Evolutionary conservation across 441 rosid genomes (phyloP).

Genomic region (Pelargonium cotyledonis): DNA sequence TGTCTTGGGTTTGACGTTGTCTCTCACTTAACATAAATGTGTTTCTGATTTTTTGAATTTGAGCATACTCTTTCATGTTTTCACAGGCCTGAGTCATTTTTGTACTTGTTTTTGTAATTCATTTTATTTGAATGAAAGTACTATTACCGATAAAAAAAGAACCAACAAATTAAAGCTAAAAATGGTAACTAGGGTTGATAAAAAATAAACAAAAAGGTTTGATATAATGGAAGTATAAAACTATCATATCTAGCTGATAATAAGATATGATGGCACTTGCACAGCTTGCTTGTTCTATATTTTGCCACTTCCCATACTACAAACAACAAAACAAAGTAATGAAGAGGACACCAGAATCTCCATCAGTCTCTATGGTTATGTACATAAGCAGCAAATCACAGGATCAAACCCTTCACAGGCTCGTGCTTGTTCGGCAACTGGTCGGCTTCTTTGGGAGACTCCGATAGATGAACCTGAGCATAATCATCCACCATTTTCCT

Average conservation of each 20-base stretch:
- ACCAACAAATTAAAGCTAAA: no score
- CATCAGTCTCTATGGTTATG: constrained; percentile 4
- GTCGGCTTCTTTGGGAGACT: constrained; percentile 47
- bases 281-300: constrained; percentile 13
- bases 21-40: no score
- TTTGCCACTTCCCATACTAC: constrained; percentile 2
- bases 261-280: background rate
- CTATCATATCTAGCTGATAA: constrained; percentile 14
- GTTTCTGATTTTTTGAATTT: no score
- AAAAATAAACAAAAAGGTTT: background rate
- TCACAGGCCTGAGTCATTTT: no score
- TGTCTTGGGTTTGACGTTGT: no score
- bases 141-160: no score
- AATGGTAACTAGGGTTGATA: no score
- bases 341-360: constrained; percentile 14
- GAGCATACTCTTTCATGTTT: no score
- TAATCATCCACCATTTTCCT: constrained; percentile 52
- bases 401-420: constrained; percentile 53
- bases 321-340: constrained; percentile 14
- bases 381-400: constrained; percentile 30
- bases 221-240: background rate
- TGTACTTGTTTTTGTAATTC: no score
- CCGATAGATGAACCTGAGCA: constrained; percentile 46
- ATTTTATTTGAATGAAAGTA: no score
- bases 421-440: constrained; percentile 44